phyloP scores from a whole-genome alignment of 768 basidiomycete genomes.

The Lactifluus piperatus region DNA sequence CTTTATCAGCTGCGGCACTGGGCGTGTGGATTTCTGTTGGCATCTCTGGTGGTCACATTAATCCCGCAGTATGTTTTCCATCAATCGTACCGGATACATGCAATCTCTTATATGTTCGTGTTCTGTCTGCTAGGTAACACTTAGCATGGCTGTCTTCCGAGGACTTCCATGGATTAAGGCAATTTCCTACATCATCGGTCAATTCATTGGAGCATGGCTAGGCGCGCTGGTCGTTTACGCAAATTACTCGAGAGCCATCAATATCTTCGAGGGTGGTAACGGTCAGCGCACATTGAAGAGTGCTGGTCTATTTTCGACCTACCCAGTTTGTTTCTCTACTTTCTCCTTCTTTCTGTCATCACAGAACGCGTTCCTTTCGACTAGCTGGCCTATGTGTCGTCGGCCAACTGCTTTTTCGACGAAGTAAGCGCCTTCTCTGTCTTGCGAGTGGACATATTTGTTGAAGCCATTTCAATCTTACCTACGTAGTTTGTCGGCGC shows the following conservation, averaged over 20 bases:
- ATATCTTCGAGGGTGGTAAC: constrained; percentile 50
- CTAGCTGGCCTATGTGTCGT: constrained; percentile 35
- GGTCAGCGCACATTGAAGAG: constrained; percentile 48
- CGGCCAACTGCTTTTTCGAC: constrained; percentile 38
- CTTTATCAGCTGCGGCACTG: constrained; percentile 40
- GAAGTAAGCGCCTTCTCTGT: constrained; percentile 27
- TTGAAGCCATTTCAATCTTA: too few relatives aligned
- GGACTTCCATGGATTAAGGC: constrained; percentile 77
- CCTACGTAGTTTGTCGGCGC: constrained; percentile 43
- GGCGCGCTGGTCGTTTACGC: constrained; percentile 53
- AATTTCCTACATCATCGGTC: constrained; percentile 55
- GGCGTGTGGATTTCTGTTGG: constrained; percentile 62
- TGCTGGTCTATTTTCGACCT: constrained; percentile 52
- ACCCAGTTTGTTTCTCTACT: constrained; percentile 37
- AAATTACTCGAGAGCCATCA: constrained; percentile 58
- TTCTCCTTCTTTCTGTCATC: background rate
- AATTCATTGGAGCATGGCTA: constrained; percentile 50
- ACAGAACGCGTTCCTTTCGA: background rate
- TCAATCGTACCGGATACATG: background rate
- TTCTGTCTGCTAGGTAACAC: constrained; percentile 44
- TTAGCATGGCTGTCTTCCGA: constrained; percentile 59
- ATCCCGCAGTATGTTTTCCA: constrained; percentile 25
- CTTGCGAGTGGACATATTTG: too few relatives aligned
- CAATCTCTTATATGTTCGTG: background rate
- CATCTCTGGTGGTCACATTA: constrained; percentile 60